These are phyloP conservation scores for Ceriops decandra DNA, from an alignment of 345 rosid species.

Conservation along the genomic window DNA sequence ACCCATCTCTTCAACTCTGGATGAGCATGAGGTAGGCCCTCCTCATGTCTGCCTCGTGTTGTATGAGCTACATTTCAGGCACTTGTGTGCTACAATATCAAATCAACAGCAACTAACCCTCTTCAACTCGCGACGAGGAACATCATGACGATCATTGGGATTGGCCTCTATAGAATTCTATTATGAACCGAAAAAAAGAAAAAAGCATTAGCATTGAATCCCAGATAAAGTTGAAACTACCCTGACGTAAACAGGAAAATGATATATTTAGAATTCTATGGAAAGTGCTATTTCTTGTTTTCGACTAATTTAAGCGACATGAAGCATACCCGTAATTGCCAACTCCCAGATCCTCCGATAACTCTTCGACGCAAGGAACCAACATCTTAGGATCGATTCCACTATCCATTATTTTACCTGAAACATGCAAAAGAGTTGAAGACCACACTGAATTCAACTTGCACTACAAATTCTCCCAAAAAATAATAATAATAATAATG, in stretches of 20 bases:
- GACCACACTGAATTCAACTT: neutral
- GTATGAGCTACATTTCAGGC: conserved; percentile 52
- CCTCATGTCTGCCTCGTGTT: conserved; percentile 48
- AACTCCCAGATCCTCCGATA: conserved; percentile 14
- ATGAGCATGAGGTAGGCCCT: conserved; percentile 16
- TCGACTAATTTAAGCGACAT: neutral
- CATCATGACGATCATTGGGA: conserved; percentile 41
- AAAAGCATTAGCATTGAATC: neutral
- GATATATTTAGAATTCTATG: neutral
- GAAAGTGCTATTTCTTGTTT: neutral
- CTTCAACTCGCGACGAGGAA: conserved; percentile 47
- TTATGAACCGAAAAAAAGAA: neutral
- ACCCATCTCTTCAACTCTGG: conserved; percentile 12
- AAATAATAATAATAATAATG: neutral
- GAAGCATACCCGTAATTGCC: conserved; percentile 31
- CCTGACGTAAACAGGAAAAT: neutral
- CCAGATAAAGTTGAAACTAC: neutral
- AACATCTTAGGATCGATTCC: conserved; percentile 8
- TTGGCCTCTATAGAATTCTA: conserved; percentile 38
- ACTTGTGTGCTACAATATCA: conserved; percentile 39
- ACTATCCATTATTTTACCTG: conserved; percentile 19
- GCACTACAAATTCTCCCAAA: neutral
- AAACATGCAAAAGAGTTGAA: conserved; percentile 3
- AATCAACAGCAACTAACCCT: conserved; percentile 24
- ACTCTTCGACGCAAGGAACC: neutral